Base-by-base conservation (phyloP, 352 stramenopile species). In the Ophiocytium majus region DNA sequence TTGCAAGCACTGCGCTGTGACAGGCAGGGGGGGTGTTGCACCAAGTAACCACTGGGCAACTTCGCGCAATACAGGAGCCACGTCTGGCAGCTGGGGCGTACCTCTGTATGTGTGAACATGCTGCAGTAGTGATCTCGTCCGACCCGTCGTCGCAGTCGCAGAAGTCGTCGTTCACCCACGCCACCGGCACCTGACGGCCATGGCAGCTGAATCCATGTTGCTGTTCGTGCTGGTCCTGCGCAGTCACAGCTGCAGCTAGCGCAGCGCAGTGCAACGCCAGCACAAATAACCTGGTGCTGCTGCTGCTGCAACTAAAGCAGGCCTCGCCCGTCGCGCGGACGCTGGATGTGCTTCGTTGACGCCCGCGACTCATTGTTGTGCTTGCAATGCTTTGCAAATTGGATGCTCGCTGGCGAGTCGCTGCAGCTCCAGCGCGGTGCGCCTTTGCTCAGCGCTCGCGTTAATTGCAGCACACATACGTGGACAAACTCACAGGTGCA, bases 61-160 rank as follows among this genome's bases (percentile, higher is more conserved):
- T 14, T 57, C 14, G 5, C 5, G 43, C 5, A 57, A 57, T 57
- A 5, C 5, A 14, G 5, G 43, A 57, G 43, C 5, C 43, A 57
- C 14, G 43, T 57, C 43, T 14, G 14, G 43, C 43, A 57, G 43
- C 43, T 14, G 43, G 14, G 5, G 5, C 43, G 43, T 14, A 14
- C 43, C 5, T 14, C 43, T 14, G 5, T 5, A 57, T 14, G 14
- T 57, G 43, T 14, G 64, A 34, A 17, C 64, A 76, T 5, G 64
- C 64, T 17, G 64, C 5, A 17, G 64, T 76, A 5, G 17, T 5
- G 5, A 17, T 5, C 64, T 76, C 64, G 17, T 76, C 64, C 31
- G 64, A 76, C 10, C 64, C 64, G 17, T 76, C 64, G 64, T 76
- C 5, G 17, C 64, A 76, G 17, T 76, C 64, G 64, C 64, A 76